Base-by-base conservation (phyloP, 2,329 filamentous ascomycete genomes). In the Fusarium brevicatenulatum region DNA sequence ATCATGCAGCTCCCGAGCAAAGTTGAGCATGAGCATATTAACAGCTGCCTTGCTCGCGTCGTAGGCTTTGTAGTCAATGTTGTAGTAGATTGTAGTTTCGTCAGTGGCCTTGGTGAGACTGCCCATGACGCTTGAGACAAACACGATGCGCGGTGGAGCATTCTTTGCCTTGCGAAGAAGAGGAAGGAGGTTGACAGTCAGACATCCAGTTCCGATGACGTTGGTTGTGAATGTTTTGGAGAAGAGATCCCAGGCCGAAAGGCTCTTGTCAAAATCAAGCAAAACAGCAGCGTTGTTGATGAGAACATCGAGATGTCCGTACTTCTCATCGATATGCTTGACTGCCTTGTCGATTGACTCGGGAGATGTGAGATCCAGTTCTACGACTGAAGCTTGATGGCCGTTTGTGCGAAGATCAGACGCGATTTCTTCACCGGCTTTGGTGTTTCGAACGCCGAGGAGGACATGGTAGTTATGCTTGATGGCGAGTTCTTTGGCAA, bases 21-120 rank as follows among this genome's bases (percentile, higher is more conserved):
- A 84, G 53, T 81, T 79, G 7, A 81, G 23, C 37, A 75, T 77
- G 6, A 86, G 70, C 80, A 84, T 84, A 36, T 85, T 83, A 15
- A 85, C 30, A 0, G 83, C 84, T 2, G 83, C 81, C 68, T 86
- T 86, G 74, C 82, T 84, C 9, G 77, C 70, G 18, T 82, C 75
- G 59, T 86, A 86, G 2, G 77, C 74, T 39, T 78, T 81, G 52
- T 76, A 80, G 9, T 80, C 78, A 21, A 73, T 66, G 2, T 55
- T 60, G 50, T 81, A 81, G 15, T 62, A 79, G 3, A 59, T 30
- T 0, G 70, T 80, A 1, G 63, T 69, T 49, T 77, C 75, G 59
- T 84, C 80, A 2, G 73, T 67, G 0, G 80, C 66, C 19, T 73
- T 55, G 0, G 70, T 56, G 4, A 85, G 46, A 12, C 81, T 82